Conservation (phyloP, 306 rosid genomes). For the Cicer cuneatum region DNA sequence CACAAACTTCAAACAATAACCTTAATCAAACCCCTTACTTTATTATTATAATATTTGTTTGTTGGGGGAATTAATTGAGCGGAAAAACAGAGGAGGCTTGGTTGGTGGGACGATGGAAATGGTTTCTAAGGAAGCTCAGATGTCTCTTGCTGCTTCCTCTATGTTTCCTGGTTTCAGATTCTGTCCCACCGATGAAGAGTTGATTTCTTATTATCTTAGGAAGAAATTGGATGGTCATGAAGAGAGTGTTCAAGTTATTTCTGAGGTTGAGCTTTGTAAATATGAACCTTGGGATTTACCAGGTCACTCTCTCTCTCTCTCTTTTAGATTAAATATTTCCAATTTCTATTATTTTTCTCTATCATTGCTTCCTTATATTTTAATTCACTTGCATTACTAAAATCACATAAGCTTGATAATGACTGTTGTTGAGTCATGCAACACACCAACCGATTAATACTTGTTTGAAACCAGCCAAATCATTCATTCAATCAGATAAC, state of each 20-base stretch:
- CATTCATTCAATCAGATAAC: conserved; percentile 70
- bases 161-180: conserved; percentile 97
- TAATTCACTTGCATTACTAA: too few species aligned
- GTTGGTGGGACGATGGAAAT: conserved; percentile 31
- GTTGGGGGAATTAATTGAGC: not conserved
- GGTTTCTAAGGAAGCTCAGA: conserved; percentile 60
- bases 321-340: not conserved
- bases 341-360: too few species aligned
- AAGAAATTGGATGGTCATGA: conserved; percentile 71
- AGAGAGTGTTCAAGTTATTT: conserved; percentile 71
- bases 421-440: too few species aligned
- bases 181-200: conserved; percentile 90
- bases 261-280: conserved; percentile 83
- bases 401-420: too few species aligned
- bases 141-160: conserved; percentile 69
- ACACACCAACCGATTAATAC: conserved; percentile 26
- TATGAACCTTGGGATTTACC: conserved; percentile 96
- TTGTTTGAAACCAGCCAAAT: conserved; percentile 65
- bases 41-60: not conserved
- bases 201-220: conserved; percentile 77
- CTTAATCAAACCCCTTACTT: not conserved
- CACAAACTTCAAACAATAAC: not conserved
- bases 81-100: not conserved
- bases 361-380: too few species aligned
- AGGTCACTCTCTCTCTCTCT: conserved; percentile 47